Evolutionary conservation across 2,329 filamentous ascomycete genomes (phyloP).

Genomic region (Colletotrichum somersetense): DNA sequence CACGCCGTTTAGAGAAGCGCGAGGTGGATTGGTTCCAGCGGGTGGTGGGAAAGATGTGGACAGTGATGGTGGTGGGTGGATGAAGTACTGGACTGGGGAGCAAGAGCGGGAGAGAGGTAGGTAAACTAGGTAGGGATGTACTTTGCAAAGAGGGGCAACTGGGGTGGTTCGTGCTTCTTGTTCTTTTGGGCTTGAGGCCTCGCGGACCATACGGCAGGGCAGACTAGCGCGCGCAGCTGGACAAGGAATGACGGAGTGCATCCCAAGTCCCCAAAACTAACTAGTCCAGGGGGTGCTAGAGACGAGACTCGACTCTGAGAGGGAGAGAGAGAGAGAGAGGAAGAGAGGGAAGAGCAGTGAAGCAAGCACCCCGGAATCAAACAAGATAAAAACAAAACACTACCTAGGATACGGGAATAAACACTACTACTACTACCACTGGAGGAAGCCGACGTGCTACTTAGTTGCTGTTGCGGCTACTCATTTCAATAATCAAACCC

Average conservation of each 20-base stretch:
- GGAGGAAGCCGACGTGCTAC: neutral
- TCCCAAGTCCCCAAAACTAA: slow-evolving; percentile 33
- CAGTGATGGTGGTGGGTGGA: slow-evolving; percentile 11
- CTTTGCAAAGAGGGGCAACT: slow-evolving; percentile 33
- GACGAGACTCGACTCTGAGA: neutral
- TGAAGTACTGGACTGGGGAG: neutral
- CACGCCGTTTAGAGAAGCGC: slow-evolving; percentile 34
- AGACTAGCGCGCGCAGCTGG: slow-evolving; percentile 41
- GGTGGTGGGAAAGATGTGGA: slow-evolving; percentile 32
- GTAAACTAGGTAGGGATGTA: slow-evolving; percentile 30
- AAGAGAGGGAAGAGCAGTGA: neutral
- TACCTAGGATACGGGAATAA: neutral
- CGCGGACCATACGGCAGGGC: slow-evolving; percentile 40
- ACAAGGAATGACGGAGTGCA: slow-evolving; percentile 40
- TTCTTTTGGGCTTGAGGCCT: slow-evolving; percentile 32
- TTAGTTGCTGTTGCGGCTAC: neutral
- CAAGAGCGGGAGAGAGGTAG: neutral
- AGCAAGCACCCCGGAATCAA: neutral
- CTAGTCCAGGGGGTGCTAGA: slow-evolving; percentile 11
- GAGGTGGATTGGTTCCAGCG: slow-evolving; percentile 33
- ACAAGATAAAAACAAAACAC: neutral
- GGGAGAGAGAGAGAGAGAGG: neutral
- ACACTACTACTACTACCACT: no score
- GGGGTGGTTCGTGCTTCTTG: slow-evolving; percentile 29
- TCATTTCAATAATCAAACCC: neutral